These are phyloP conservation scores for Lithocarpus polystachyus DNA, from an alignment of 306 rosid genomes.

Conservation along the genomic window DNA sequence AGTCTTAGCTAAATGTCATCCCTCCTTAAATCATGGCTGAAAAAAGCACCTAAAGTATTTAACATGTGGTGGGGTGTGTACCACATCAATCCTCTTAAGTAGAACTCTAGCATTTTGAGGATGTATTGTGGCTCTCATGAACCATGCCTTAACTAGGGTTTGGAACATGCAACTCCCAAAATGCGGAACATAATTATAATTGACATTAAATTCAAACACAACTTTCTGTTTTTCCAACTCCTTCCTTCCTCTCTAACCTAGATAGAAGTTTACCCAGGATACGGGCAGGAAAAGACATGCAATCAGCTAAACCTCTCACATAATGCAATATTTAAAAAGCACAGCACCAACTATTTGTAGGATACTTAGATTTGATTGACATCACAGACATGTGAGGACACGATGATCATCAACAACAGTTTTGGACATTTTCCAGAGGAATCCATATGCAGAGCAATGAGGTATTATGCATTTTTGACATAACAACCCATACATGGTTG, in stretches of 20 bases:
- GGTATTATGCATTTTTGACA: not conserved
- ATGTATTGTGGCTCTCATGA: not conserved
- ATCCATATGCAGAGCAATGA: not conserved
- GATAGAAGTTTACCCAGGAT: not conserved
- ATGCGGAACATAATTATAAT: not conserved
- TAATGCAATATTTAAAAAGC: not conserved
- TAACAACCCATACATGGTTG: not conserved
- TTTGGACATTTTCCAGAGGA: not conserved
- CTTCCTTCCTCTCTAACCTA: not conserved
- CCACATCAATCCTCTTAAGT: not conserved
- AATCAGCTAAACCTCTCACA: not conserved
- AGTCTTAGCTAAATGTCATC: too few relatives aligned
- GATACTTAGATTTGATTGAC: not conserved
- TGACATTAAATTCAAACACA: not conserved
- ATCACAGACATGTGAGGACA: not conserved
- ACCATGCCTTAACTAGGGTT: not conserved
- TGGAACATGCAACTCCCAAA: not conserved
- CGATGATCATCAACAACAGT: not conserved
- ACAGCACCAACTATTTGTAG: not conserved
- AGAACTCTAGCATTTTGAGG: not conserved
- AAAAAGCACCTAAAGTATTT: too few relatives aligned
- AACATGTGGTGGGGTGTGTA: not conserved
- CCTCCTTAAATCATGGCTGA: too few relatives aligned
- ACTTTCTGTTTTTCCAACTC: not conserved
- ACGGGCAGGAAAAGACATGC: not conserved